Evolutionary conservation across 441 rosid genomes (phyloP).

Genomic region (Pelargonium exstipulatum): DNA sequence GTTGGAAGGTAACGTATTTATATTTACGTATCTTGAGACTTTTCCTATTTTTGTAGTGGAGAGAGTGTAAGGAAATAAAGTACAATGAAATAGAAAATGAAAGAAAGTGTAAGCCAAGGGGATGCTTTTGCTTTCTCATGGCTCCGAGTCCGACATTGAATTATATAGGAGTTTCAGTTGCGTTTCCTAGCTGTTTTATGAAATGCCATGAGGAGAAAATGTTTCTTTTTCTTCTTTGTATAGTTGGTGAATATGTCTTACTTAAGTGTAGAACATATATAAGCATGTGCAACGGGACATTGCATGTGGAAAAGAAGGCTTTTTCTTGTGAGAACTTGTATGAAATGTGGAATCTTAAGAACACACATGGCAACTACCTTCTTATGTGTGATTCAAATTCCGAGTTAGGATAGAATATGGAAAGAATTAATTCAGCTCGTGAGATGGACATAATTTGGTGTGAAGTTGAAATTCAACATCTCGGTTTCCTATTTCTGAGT

Average conservation of each 20-base stretch:
- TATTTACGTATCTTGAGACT: background rate
- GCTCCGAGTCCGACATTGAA: background rate
- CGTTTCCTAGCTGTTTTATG: background rate
- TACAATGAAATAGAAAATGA: background rate
- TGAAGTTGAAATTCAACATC: background rate
- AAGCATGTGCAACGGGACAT: background rate
- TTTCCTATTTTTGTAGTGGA: background rate
- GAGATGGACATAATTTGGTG: background rate
- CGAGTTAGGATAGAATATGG: background rate
- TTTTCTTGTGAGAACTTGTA: background rate
- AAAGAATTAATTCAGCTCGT: background rate
- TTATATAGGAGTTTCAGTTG: background rate
- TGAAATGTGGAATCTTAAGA: background rate
- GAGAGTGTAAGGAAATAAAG: constrained; percentile 3
- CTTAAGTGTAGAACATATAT: background rate
- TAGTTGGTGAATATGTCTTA: background rate
- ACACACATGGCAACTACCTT: background rate
- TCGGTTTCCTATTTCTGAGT: background rate
- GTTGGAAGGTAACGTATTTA: constrained; percentile 64
- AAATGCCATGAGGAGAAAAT: background rate
- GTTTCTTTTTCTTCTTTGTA: background rate
- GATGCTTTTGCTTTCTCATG: background rate
- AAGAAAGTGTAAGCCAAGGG: background rate
- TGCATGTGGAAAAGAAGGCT: background rate
- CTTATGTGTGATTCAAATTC: background rate